Evolutionary conservation across 306 rosid species (phyloP).

Genomic region (Glycine latifolia): DNA sequence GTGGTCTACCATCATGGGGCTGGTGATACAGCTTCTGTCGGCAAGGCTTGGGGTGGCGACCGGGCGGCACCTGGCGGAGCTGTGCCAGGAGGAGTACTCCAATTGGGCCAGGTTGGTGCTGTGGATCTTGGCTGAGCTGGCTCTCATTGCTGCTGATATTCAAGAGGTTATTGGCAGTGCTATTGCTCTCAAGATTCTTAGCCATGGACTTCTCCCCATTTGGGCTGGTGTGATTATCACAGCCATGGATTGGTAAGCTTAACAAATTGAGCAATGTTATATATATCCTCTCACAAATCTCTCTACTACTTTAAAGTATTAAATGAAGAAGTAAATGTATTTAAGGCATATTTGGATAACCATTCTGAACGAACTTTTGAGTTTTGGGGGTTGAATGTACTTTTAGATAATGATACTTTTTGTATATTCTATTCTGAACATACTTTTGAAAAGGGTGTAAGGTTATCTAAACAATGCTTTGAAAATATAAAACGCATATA

Average conservation of each 20-base stretch:
- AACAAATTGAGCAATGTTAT: not conserved
- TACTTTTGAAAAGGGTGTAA: no score
- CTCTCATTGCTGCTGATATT: conserved; percentile 81
- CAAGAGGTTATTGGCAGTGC: conserved; percentile 90
- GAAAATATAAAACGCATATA: not conserved
- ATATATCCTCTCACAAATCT: not conserved
- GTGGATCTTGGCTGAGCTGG: conserved; percentile 73
- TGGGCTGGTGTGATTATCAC: conserved; percentile 84
- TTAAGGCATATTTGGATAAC: conserved; percentile 1
- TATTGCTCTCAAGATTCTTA: conserved; percentile 76
- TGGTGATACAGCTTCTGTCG: conserved; percentile 69
- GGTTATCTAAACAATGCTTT: not conserved
- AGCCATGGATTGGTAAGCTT: conserved; percentile 68
- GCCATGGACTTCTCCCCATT: conserved; percentile 72
- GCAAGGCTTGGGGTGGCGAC: conserved; percentile 78
- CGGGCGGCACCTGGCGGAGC: conserved; percentile 78
- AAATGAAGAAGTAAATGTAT: not conserved
- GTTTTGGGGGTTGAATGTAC: no score
- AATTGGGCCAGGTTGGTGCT: conserved; percentile 67
- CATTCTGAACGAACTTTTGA: not conserved
- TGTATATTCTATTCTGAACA: no score
- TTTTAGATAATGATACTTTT: no score
- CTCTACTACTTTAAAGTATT: not conserved
- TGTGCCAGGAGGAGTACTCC: conserved; percentile 75
- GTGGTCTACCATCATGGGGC: conserved; percentile 79